phyloP scores from a whole-genome alignment of 208 protist species.

The Crithidia thermophila region DNA sequence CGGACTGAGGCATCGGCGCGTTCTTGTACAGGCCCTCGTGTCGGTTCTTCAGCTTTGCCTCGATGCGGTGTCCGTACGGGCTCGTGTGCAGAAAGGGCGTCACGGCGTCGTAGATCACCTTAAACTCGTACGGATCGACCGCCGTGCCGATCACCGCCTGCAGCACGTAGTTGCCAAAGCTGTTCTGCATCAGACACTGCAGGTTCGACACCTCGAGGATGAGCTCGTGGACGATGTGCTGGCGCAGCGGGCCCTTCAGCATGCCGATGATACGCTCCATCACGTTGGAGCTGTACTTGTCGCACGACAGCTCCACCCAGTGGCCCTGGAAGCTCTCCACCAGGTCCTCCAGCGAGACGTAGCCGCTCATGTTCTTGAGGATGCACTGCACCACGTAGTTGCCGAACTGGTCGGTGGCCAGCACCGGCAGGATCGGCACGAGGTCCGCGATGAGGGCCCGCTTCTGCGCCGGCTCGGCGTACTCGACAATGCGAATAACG shows the following conservation, averaged over 20 bases:
- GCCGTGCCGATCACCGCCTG: constrained; percentile 77
- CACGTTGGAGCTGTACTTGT: constrained; percentile 92
- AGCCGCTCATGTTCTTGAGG: constrained; percentile 65
- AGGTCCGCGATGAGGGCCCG: constrained; percentile 53
- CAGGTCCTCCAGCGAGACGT: constrained; percentile 38
- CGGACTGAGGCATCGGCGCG: background rate
- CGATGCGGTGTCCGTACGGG: constrained; percentile 79
- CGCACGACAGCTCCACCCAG: constrained; percentile 69
- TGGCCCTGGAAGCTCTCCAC: constrained; percentile 54
- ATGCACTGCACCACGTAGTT: constrained; percentile 92
- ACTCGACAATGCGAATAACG: constrained; percentile 76
- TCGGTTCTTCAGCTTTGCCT: constrained; percentile 51
- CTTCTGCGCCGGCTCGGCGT: constrained; percentile 55
- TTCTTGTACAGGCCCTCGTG: constrained; percentile 26
- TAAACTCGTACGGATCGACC: constrained; percentile 53
- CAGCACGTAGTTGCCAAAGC: constrained; percentile 89
- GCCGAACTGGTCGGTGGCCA: constrained; percentile 83
- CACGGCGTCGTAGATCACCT: constrained; percentile 44
- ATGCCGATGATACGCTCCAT: constrained; percentile 81
- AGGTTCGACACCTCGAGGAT: constrained; percentile 59
- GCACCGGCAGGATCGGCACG: constrained; percentile 50
- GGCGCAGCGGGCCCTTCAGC: constrained; percentile 38
- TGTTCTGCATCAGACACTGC: constrained; percentile 72
- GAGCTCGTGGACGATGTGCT: constrained; percentile 62
- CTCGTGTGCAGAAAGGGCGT: constrained; percentile 56